Conservation (phyloP, 2,329 filamentous ascomycete species). For the Phialophora tarda region DNA sequence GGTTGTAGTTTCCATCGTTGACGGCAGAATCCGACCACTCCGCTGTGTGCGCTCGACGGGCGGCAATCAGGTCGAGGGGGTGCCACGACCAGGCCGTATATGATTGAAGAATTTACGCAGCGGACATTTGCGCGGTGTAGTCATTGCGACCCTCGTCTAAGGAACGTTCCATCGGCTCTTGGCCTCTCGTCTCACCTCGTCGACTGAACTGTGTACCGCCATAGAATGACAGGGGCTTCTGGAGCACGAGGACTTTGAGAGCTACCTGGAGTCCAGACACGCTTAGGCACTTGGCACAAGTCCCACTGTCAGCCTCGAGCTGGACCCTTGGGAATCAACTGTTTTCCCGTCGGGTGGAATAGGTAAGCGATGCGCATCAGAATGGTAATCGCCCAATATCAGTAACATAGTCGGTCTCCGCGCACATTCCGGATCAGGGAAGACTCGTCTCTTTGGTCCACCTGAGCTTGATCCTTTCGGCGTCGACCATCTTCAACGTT, state of each 20-base stretch:
- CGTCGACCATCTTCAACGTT: constrained; percentile 28
- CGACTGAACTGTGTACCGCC: not conserved
- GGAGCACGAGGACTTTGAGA: not conserved
- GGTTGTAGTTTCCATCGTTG: not conserved
- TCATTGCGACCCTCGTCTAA: not conserved
- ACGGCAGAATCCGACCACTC: not conserved
- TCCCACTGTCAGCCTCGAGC: not conserved
- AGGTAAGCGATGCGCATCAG: not conserved
- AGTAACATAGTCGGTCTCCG: not conserved
- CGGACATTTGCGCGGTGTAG: not conserved
- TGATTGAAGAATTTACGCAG: not conserved
- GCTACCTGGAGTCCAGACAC: not conserved
- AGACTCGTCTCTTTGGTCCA: constrained; percentile 20
- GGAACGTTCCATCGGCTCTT: not conserved
- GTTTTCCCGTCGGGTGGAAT: not conserved
- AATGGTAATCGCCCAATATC: not conserved
- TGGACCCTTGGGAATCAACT: not conserved
- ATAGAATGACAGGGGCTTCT: not conserved
- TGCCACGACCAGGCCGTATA: not conserved
- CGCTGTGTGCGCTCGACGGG: not conserved
- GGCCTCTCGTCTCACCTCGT: not conserved
- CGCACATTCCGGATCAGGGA: not conserved
- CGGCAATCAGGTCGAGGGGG: not conserved
- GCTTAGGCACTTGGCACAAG: not conserved
- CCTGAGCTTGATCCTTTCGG: constrained; percentile 22